Evolutionary conservation across 495 filamentous ascomycete species (phyloP).

Genomic region (Penicillium atrosanguineum): DNA sequence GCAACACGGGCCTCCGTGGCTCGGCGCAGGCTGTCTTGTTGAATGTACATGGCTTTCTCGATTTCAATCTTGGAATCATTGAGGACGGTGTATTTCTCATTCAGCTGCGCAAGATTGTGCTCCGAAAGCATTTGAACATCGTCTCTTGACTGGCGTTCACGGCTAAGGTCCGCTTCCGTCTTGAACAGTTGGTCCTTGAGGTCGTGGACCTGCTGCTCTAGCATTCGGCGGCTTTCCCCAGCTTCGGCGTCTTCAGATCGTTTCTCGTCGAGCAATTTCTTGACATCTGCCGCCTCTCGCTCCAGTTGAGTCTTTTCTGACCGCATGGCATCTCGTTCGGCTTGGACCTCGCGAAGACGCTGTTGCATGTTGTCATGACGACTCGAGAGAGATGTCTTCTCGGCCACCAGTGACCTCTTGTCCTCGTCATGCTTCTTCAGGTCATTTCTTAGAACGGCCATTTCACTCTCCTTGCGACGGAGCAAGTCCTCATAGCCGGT

Average conservation of each 20-base stretch:
- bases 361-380: conserved; percentile 79
- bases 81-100: conserved; percentile 80
- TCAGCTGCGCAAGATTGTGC: conserved; percentile 77
- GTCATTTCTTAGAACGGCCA: conserved; percentile 79
- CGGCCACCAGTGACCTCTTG: conserved; percentile 70
- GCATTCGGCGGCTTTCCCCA: conserved; percentile 76
- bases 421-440: conserved; percentile 75
- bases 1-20: conserved; percentile 74
- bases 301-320: conserved; percentile 79
- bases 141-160: conserved; percentile 91
- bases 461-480: conserved; percentile 88
- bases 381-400: conserved; percentile 62
- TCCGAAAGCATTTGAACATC: conserved; percentile 91
- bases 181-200: conserved; percentile 82
- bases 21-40: conserved; percentile 89
- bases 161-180: conserved; percentile 82
- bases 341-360: conserved; percentile 79
- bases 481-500: conserved; percentile 93
- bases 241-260: conserved; percentile 87
- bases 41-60: conserved; percentile 97
- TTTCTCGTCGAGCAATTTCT: conserved; percentile 78
- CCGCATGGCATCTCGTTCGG: conserved; percentile 81
- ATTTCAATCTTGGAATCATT: conserved; percentile 96
- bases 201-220: conserved; percentile 84
- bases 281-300: conserved; percentile 85